Evolutionary conservation across 805 yeast genomes (phyloP), one percentile per base, ranked within the genome.

Genomic region (Ogataea pini): DNA sequence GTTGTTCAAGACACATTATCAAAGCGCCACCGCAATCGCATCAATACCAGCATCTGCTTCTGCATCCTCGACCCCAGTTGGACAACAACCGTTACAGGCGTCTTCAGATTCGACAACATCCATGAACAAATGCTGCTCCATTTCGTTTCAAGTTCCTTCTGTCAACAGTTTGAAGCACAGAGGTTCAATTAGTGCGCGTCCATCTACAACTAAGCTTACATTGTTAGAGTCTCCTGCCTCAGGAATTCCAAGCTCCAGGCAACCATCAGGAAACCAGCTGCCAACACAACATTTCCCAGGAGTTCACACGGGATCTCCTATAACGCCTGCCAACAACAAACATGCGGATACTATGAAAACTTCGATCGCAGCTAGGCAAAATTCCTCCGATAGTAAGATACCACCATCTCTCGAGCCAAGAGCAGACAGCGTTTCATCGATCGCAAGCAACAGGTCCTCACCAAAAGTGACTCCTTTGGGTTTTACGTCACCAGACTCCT

Each of bases 101-200:
- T 44, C 46, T n/a, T 7, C 44, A 16, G 55, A 48, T 16, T 17
- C 57, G 13, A 46, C 56, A 5, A 40, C 52, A 12, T 51, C 54
- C 4, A 17, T 58, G 37, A 60, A 60, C 49, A 39, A 63, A 2
- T 48, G 56, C 17, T 57, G 69, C 33, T 54, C 69, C 3, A 63
- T 78, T 9, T 77, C 81, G 2, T 78, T 78, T 56, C 77, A 76
- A 17, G 77, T 75, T 16, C 75, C 78, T 1, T 64, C 73, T 9
- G 63, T 55, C 7, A 61, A 63, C 19, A 73, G 71, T 19, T 52
- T 50, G 29, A 76, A 75, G 52, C 81, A 80, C 54, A 64, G 85
- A 48, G 81, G 82, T n/a, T 79, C 84, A 1, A 79, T 80, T 44
- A 74, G 80, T 38, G 76, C 80, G 1, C 69, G 77, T 51, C 80